A percentile compares a stretch with the other conserved stretches of the same genome.
Conservation (phyloP, 1,284 basidiomycete genomes). For the Xerocomus minutiporus region DNA sequence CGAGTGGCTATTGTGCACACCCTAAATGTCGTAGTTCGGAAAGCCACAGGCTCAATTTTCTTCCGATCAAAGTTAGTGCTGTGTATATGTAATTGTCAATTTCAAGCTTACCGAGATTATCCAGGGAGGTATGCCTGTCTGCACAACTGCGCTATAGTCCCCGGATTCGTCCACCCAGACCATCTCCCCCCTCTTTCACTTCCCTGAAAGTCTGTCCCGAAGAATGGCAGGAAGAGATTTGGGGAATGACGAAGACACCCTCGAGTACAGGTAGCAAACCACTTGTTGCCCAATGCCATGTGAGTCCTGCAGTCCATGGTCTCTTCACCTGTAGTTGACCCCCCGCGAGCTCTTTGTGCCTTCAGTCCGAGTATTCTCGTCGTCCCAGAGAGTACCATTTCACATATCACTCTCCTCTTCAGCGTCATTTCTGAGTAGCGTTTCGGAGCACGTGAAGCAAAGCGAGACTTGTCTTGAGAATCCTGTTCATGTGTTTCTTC, state of each 20-base stretch:
- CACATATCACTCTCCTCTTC: slow-evolving; percentile 55
- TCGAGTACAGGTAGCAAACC: slow-evolving; percentile 21
- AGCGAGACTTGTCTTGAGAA: slow-evolving; percentile 21
- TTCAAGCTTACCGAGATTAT: slow-evolving; percentile 28
- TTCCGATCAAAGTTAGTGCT: slow-evolving; percentile 21
- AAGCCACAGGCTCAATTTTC: slow-evolving; percentile 34
- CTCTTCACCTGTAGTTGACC: slow-evolving; percentile 1
- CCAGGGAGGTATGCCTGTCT: slow-evolving; percentile 31
- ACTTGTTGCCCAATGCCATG: slow-evolving; percentile 42
- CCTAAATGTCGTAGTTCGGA: slow-evolving; percentile 42
- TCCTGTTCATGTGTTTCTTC: slow-evolving; percentile 27
- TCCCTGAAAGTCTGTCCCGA: slow-evolving; percentile 52
- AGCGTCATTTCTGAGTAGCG: slow-evolving; percentile 38
- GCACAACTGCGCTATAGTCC: slow-evolving; percentile 44
- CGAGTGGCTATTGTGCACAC: slow-evolving; percentile 41
- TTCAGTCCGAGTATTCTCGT: slow-evolving; percentile 47
- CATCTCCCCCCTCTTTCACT: slow-evolving; percentile 43
- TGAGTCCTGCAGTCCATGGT: slow-evolving; percentile 29
- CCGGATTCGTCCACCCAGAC: slow-evolving; percentile 48
- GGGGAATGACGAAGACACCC: slow-evolving; percentile 36
- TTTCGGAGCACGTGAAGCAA: slow-evolving; percentile 32
- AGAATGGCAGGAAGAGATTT: slow-evolving; percentile 55
- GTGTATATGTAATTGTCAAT: slow-evolving; percentile 4
- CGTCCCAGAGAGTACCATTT: slow-evolving; percentile 54
- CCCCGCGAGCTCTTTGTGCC: slow-evolving; percentile 37